Evolutionary conservation across 2,329 filamentous ascomycete species (phyloP).

Genomic region (Beauveria scarabaeidicola): DNA sequence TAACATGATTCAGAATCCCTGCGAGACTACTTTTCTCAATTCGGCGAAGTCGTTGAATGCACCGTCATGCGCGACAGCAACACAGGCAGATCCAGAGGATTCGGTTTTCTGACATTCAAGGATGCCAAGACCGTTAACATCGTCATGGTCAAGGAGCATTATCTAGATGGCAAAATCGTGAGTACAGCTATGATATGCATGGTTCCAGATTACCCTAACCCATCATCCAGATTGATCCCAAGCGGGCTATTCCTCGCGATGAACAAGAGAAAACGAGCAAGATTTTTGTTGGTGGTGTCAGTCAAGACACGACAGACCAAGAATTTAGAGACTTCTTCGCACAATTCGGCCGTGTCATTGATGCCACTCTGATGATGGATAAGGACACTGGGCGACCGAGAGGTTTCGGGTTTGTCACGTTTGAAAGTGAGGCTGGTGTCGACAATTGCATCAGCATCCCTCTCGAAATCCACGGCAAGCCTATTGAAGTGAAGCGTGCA

Average conservation of each 20-base stretch:
- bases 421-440: slow-evolving; percentile 90
- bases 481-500: slow-evolving; percentile 96
- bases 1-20: slow-evolving; percentile 64
- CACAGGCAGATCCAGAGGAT: slow-evolving; percentile 87
- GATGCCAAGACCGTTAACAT: slow-evolving; percentile 97
- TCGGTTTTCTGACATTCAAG: slow-evolving; percentile 96
- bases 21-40: slow-evolving; percentile 94
- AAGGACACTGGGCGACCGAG: slow-evolving; percentile 96
- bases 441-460: slow-evolving; percentile 80
- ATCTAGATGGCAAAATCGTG: slow-evolving; percentile 96
- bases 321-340: slow-evolving; percentile 97
- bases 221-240: slow-evolving; percentile 75
- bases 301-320: slow-evolving; percentile 90
- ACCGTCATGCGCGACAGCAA: slow-evolving; percentile 98
- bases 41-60: slow-evolving; percentile 93
- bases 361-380: slow-evolving; percentile 99
- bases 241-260: slow-evolving; percentile 91
- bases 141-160: slow-evolving; percentile 99
- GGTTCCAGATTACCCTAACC: slow-evolving; percentile 15
- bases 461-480: slow-evolving; percentile 88
- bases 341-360: slow-evolving; percentile 90
- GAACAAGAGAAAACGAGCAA: slow-evolving; percentile 98
- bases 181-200: slow-evolving; percentile 24
- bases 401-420: slow-evolving; percentile 96
- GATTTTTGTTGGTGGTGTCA: slow-evolving; percentile 96